Evolutionary conservation across 176 grass and related monocot species (phyloP), one percentile per base, ranked within the genome.

Genomic region (Elaeis guineensis): DNA sequence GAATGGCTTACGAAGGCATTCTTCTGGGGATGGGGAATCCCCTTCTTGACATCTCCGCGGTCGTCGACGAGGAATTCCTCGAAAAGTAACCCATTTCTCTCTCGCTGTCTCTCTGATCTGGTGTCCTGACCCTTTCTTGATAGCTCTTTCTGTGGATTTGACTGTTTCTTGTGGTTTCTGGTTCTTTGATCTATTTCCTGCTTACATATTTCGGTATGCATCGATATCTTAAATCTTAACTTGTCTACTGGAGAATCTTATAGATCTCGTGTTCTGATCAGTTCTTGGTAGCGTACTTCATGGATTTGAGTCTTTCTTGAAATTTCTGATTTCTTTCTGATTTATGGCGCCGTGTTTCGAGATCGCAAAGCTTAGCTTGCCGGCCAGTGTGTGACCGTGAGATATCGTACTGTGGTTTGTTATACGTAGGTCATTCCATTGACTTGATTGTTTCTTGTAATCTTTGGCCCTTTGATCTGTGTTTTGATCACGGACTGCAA

Each of bases 1-100:
- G 15, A 50, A 63, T 65, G 63, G 28, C 21, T 28, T 59, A 17
- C 60, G 87, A 99, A 48, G 94, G 94, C 18, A 52, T 99, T 11
- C 94, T 99, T 57, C 65, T 99, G 55, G 94, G 94, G 64, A 99
- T 93, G 94, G 88, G 94, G 25, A 99, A 99, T 57, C 94, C 94
- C 64, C 94, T 99, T 39, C 88, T 99, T 61, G 94, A 99, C 82
- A 99, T 99, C 44, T 99, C 94, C 25, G 87, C 94, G 25, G 79
- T 89, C 60, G 94, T 99, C 74, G 94, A 99, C 63, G 67, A 93
- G 0, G 81, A 55, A 64, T 99, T 99, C 77, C 94, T 99, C 56
- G 11, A 80, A 0, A 99, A 83, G 94, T 99, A 83, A 16, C 15
- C 26, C 18, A 21, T 30, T 8, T 23, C 60, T 68, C 25, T 51